Evolutionary conservation across 2,329 filamentous ascomycete species (phyloP).

Genomic region (Onygenales sp.): DNA sequence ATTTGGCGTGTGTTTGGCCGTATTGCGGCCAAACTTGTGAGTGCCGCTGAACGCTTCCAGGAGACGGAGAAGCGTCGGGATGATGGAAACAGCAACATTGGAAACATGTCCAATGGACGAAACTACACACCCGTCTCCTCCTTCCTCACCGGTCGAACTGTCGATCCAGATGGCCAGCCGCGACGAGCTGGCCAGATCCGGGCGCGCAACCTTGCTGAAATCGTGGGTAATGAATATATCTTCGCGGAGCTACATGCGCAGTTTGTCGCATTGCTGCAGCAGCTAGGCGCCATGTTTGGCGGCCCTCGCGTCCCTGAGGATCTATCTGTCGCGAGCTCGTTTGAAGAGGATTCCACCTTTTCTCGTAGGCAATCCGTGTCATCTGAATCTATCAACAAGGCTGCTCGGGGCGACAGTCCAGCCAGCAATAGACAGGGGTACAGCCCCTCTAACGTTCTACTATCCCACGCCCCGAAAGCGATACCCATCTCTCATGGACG

Average conservation of each 20-base stretch:
- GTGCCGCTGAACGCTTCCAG: slow-evolving; percentile 34
- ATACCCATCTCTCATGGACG: slow-evolving; percentile 14
- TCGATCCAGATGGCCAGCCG: slow-evolving; percentile 47
- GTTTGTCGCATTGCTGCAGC: slow-evolving; percentile 42
- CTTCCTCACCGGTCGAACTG: slow-evolving; percentile 46
- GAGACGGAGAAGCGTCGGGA: slow-evolving; percentile 36
- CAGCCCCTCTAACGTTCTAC: not conserved
- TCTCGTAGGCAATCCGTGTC: not conserved
- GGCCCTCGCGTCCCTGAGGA: slow-evolving; percentile 28
- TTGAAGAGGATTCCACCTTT: slow-evolving; percentile 2
- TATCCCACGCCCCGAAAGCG: slow-evolving; percentile 7
- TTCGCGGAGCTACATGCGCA: slow-evolving; percentile 48
- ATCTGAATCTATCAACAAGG: not conserved
- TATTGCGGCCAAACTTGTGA: slow-evolving; percentile 45
- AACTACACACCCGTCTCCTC: slow-evolving; percentile 48
- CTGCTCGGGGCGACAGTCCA: not conserved
- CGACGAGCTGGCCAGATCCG: slow-evolving; percentile 44
- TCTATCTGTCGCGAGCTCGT: slow-evolving; percentile 23
- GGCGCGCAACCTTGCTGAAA: slow-evolving; percentile 48
- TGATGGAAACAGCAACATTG: slow-evolving; percentile 21
- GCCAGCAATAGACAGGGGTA: not conserved
- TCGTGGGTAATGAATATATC: slow-evolving; percentile 49
- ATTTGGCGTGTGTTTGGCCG: slow-evolving; percentile 46
- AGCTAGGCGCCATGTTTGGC: slow-evolving; percentile 37
- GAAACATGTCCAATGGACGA: slow-evolving; percentile 18